These are phyloP conservation scores for Aspergillus spinulosporus DNA, from an alignment of 2,329 filamentous ascomycete genomes.

Conservation along the genomic window DNA sequence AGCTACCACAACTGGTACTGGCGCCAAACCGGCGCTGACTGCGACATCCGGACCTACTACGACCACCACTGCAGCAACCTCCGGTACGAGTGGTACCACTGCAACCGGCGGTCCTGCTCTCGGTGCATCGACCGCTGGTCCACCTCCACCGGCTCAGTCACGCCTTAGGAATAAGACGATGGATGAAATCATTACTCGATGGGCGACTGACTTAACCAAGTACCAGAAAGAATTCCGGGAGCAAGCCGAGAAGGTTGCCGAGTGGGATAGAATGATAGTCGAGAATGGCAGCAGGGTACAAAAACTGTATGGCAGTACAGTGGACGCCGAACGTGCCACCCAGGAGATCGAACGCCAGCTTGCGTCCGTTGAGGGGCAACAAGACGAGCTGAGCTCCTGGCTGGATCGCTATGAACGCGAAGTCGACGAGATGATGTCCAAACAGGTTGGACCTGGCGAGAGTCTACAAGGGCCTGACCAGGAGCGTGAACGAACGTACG, in stretches of 20 bases:
- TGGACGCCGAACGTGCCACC: conserved; percentile 89
- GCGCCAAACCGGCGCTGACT: conserved; percentile 26
- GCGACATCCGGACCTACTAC: conserved; percentile 37
- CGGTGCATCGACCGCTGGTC: conserved; percentile 75
- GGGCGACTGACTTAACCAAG: conserved; percentile 91
- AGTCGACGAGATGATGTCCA: conserved; percentile 82
- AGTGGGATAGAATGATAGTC: conserved; percentile 89
- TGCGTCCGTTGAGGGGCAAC: conserved; percentile 83
- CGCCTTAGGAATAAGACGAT: conserved; percentile 97
- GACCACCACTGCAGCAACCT: conserved; percentile 31
- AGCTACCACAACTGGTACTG: conserved; percentile 23
- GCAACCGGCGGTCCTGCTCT: conserved; percentile 44
- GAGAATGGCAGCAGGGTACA: conserved; percentile 95
- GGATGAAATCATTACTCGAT: conserved; percentile 96
- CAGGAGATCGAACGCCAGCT: conserved; percentile 93
- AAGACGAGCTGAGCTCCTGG: conserved; percentile 84
- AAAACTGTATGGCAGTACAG: conserved; percentile 86
- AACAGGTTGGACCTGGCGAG: conserved; percentile 73
- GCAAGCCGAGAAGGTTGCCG: conserved; percentile 81
- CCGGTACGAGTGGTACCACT: conserved; percentile 31
- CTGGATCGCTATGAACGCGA: conserved; percentile 89
- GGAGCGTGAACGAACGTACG: conserved; percentile 86
- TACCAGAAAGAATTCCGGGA: conserved; percentile 96
- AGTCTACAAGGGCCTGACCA: conserved; percentile 85
- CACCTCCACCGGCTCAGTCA: conserved; percentile 75